Base-by-base conservation (phyloP, 306 rosid species). In the Dryas drummondii region DNA sequence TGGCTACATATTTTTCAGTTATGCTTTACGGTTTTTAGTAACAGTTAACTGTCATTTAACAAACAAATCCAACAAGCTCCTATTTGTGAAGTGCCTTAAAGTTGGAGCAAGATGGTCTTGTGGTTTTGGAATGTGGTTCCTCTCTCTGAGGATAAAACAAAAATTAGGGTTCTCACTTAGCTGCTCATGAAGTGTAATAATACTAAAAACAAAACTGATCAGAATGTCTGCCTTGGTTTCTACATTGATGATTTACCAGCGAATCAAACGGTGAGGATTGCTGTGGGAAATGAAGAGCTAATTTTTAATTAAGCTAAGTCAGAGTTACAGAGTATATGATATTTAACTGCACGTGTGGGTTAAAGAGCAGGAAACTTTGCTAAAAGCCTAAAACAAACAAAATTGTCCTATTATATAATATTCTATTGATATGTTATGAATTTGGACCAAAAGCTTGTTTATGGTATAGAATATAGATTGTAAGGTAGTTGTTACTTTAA, bases 291-390 rank as follows among this genome's bases (percentile, higher is more conserved):
- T 54, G 27, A 45, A 52, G 16, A 44, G 69, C 65, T 53, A 7
- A 54, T 32, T 32, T 32, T 32, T 32, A 32, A 32, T 32, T 32
- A 32, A 4, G 14, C 9, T 1, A 56, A 60, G 45, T 60, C 66
- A 60, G 66, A 16, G 27, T 27, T 15, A 64, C 15, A n/a, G 12
- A n/a, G 16, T 27, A 26, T 0, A 16, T 4, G 12, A 5, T 46
- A 47, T 26, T 54, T 60, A 64, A 71, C 76, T 68, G 82, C 89
- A 77, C 87, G 90, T 79, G 91, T 60, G 87, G 67, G 51, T 63
- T 16, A 54, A 19, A 42, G 63, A 42, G 63, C 68, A 26, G 68
- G 70, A 68, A 75, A 59, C 44, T 60, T 60, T 56, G 8, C 37
- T 32, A 32, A n/a, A n/a, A n/a, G n/a, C n/a, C n/a, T n/a, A n/a